phyloP scores from a whole-genome alignment of 805 yeast species.

The Yarrowia phangngaensis region DNA sequence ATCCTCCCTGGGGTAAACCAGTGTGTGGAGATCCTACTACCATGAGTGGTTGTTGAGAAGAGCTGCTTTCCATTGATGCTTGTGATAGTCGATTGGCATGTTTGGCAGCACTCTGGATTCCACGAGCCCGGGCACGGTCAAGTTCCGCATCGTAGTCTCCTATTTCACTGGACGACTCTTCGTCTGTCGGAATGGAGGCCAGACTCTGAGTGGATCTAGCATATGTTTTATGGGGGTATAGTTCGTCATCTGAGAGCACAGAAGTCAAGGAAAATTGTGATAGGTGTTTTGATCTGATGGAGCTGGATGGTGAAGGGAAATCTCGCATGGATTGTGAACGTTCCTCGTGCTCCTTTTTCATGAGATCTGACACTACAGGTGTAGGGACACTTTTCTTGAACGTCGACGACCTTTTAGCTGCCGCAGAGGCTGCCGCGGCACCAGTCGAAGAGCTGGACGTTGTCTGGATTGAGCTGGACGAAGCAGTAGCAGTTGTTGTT shows the following conservation, averaged over 20 bases:
- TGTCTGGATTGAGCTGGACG: no score
- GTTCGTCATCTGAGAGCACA: constrained; percentile 22
- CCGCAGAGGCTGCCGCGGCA: constrained; percentile 8
- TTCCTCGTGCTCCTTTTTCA: constrained; percentile 16
- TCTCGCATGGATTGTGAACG: constrained; percentile 4
- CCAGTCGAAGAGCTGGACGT: no score
- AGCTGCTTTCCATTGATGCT: constrained; percentile 14
- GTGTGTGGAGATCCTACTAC: constrained; percentile 21
- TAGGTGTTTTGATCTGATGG: constrained; percentile 15
- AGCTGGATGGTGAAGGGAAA: constrained; percentile 16
- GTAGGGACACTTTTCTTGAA: constrained; percentile 23
- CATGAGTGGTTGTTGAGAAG: constrained; percentile 5
- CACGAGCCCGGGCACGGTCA: constrained; percentile 1
- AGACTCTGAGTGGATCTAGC: constrained; percentile 18
- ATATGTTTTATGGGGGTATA: constrained; percentile 4
- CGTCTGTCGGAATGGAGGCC: constrained; percentile 22
- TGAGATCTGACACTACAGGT: constrained; percentile 15
- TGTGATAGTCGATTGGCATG: constrained; percentile 21
- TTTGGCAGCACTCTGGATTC: constrained; percentile 24
- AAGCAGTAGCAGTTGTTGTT: no score
- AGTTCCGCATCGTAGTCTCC: constrained; percentile 9
- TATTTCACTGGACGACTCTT: constrained; percentile 21
- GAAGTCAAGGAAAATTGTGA: constrained; percentile 14
- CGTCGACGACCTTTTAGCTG: constrained; percentile 20
- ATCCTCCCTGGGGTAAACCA: constrained; percentile 20